A percentile compares a stretch with the other conserved stretches of the same genome.
Evolutionary conservation across 2,329 filamentous ascomycete genomes (phyloP).

Genomic region (Stagonosporopsis rhizophila): DNA sequence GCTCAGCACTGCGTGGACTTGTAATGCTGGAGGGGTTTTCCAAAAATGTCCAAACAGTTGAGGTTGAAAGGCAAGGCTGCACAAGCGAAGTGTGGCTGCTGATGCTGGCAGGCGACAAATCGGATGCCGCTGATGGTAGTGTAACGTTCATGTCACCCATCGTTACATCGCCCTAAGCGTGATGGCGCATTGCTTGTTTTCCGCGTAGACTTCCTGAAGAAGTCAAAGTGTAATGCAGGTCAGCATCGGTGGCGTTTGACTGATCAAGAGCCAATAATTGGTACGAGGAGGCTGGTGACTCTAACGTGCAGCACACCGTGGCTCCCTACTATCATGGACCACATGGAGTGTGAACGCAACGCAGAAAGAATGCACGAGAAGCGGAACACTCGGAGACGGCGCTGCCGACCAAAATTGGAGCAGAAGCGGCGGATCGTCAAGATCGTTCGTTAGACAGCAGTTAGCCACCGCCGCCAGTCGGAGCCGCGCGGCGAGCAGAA

Average conservation of each 20-base stretch:
- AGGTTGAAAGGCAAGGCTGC: constrained; percentile 1
- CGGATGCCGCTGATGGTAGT: constrained; percentile 7
- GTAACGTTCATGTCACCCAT: constrained; percentile 26
- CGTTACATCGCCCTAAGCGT: constrained; percentile 8
- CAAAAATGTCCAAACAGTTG: background rate
- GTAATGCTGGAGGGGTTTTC: background rate
- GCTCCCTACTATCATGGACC: constrained; percentile 24
- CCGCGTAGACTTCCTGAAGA: constrained; percentile 24
- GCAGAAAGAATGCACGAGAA: background rate
- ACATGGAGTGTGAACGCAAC: constrained; percentile 6
- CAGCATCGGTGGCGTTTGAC: constrained; percentile 30
- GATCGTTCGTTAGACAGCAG: constrained; percentile 9
- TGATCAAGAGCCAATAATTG: constrained; percentile 17
- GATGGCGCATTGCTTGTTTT: constrained; percentile 25
- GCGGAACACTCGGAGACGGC: background rate
- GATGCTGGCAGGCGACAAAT: constrained; percentile 1
- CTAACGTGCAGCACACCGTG: constrained; percentile 8
- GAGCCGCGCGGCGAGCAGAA: constrained; percentile 8
- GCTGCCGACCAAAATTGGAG: constrained; percentile 5
- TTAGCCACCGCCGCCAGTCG: constrained; percentile 2
- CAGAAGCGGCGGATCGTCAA: constrained; percentile 18
- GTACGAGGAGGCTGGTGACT: constrained; percentile 14
- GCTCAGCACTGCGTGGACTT: background rate
- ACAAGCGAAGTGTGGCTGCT: constrained; percentile 9
- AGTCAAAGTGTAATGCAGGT: constrained; percentile 28